Conservation (phyloP, 2,329 filamentous ascomycete genomes). For the Fusarium protoensiforme region DNA sequence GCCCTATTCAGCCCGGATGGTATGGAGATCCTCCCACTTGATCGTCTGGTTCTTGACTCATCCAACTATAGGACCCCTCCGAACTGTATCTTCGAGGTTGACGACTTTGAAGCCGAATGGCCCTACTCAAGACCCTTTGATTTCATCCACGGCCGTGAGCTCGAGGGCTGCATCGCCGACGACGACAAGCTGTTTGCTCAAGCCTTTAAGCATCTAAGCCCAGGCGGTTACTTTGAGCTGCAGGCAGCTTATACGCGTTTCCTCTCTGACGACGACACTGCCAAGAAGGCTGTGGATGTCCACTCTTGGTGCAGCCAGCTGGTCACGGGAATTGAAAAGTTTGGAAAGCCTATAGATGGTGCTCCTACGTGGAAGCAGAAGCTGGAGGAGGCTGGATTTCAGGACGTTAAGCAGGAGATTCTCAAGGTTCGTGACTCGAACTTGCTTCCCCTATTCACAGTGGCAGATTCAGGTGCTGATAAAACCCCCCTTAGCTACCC, state of each 20-base stretch:
- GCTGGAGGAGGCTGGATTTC: constrained; percentile 7
- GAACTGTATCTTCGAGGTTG: constrained; percentile 15
- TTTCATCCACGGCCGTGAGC: constrained; percentile 14
- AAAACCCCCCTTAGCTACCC: background rate
- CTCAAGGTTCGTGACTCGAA: constrained; percentile 4
- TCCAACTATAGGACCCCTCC: background rate
- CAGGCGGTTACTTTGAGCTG: constrained; percentile 11
- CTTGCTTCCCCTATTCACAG: background rate
- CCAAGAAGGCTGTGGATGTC: constrained; percentile 4
- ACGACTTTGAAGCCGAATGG: constrained; percentile 16
- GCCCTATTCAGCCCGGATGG: constrained; percentile 24
- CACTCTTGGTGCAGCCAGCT: background rate
- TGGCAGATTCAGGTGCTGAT: background rate
- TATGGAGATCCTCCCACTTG: background rate
- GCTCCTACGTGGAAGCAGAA: constrained; percentile 6
- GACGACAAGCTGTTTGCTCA: constrained; percentile 3
- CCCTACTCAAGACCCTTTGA: constrained; percentile 13
- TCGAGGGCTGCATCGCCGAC: constrained; percentile 11
- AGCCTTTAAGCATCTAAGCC: background rate
- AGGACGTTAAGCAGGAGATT: constrained; percentile 1
- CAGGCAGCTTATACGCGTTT: background rate
- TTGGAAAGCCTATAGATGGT: constrained; percentile 13
- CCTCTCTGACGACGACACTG: constrained; percentile 8
- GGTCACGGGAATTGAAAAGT: background rate
- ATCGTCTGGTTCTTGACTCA: background rate